Base-by-base conservation (phyloP, 305 asterid genomes). In the Solanum aculeatissimum region DNA sequence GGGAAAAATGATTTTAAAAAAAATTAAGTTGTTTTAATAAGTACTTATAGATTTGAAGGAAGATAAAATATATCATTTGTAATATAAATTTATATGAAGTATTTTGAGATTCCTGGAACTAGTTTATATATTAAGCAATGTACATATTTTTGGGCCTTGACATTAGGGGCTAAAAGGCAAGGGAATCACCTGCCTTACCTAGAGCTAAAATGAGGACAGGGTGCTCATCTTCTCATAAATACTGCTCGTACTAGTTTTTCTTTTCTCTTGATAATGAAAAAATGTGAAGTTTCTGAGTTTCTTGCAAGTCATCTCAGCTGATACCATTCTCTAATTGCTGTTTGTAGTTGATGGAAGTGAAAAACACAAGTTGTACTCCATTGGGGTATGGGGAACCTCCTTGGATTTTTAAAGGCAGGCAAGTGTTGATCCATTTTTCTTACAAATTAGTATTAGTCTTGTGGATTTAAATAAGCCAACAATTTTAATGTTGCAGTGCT, bases 331-430 rank as follows among this genome's bases (percentile, higher is more conserved):
- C 12, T 23, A 23, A 60, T 53, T 62, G 14, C 62, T 51, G 29
- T 47, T 81, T 65, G 42, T 57, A 43, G 10, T 83, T 86, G 49
- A 92, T 92, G 96, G 95, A 91, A 71, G 83, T 80, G 60, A 88
- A 89, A 81, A 89, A 92, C 83, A 78, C 80, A 11, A 89, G 54
- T 75, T 81, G 92, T 81, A 74, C 88, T 13, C 57, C 88, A 63
- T 53, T 53, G 68, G 93, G 87, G 42, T 96, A 96, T 83, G 96
- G 93, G 40, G 93, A 92, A 84, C 96, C 98, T 87, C 99, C 99
- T 2, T 97, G 99, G 98, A 75, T 95, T 82, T 97, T 97, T 91
- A 94, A 86, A 83, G 99, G 99, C 92, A 97, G 98, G 99, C 90
- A 90, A 95, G 97, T 90, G 32, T 38, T 63, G 35, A 6, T 66